Percentiles rank a stretch among this genome's conserved stretches.
Conservation (phyloP, 257 asterid genomes). For the Cynanchum wilfordii region DNA sequence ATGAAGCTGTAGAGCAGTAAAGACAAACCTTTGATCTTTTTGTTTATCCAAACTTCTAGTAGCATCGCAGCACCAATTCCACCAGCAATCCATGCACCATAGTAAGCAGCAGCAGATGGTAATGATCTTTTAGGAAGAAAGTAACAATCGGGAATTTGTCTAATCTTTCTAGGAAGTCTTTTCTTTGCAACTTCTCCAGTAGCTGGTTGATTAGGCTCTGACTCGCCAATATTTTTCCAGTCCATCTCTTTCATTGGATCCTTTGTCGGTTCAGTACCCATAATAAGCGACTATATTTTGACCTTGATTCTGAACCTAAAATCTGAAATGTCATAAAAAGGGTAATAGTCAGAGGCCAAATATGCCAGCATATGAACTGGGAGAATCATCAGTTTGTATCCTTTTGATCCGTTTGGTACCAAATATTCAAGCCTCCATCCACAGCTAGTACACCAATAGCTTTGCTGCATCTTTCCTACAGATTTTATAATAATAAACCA, state of each 20-base stretch:
- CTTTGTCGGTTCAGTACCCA: conserved; percentile 44
- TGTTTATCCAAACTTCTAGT: conserved; percentile 68
- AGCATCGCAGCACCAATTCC: conserved; percentile 92
- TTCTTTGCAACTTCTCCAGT: conserved; percentile 54
- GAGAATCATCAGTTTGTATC: neutral
- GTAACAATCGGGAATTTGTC: conserved; percentile 75
- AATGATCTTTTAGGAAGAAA: conserved; percentile 72
- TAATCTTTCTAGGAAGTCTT: conserved; percentile 47
- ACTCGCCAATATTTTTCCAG: conserved; percentile 54
- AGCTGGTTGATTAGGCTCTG: conserved; percentile 30
- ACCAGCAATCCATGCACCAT: conserved; percentile 66
- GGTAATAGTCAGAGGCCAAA: neutral
- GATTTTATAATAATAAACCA: neutral
- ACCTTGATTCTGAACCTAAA: conserved; percentile 9
- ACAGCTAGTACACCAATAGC: neutral
- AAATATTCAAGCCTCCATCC: neutral
- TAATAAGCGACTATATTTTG: conserved; percentile 14
- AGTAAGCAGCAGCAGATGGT: conserved; percentile 38
- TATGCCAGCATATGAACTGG: neutral
- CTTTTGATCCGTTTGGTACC: neutral
- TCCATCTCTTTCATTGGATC: conserved; percentile 46
- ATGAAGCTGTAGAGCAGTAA: neutral
- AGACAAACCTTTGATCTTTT: conserved; percentile 65
- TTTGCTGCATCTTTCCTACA: neutral
- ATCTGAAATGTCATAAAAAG: conserved; percentile 17